These are phyloP conservation scores for Diaporthe aspalathi DNA, from an alignment of 2,329 filamentous ascomycete species.

Conservation along the genomic window DNA sequence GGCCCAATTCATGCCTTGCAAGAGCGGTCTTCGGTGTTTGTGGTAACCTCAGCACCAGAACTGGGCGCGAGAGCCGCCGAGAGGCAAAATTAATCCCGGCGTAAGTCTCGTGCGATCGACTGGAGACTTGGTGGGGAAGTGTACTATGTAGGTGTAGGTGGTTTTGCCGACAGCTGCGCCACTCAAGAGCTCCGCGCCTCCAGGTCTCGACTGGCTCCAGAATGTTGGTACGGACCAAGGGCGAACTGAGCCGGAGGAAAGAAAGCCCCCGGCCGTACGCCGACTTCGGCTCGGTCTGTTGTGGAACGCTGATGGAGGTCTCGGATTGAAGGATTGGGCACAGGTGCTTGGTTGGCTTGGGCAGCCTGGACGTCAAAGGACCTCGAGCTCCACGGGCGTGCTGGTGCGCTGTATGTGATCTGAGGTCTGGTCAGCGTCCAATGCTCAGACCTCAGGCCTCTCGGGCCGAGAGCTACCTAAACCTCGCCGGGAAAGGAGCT, in stretches of 20 bases:
- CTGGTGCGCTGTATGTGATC: constrained; percentile 13
- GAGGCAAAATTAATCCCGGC: not conserved
- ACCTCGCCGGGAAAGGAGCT: constrained; percentile 24
- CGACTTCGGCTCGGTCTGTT: constrained; percentile 15
- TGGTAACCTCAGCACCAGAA: not conserved
- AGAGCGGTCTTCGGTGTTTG: not conserved
- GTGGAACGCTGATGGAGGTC: constrained; percentile 23
- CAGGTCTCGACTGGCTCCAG: not conserved
- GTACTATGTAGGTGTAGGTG: too few relatives aligned
- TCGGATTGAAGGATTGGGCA: constrained; percentile 1
- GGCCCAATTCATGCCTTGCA: constrained; percentile 25
- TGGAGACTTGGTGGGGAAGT: not conserved
- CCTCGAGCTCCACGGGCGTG: constrained; percentile 16
- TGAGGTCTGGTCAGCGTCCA: constrained; percentile 33
- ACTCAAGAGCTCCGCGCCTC: constrained; percentile 1
- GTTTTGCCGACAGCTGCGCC: not conserved
- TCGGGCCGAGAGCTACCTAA: constrained; percentile 6
- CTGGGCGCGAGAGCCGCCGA: not conserved
- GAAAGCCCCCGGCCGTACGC: constrained; percentile 25
- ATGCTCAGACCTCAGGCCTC: constrained; percentile 17
- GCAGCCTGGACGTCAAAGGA: not conserved
- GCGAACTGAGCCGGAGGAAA: not conserved
- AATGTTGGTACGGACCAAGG: not conserved
- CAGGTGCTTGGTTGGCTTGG: constrained; percentile 10
- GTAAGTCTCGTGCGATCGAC: constrained; percentile 21